Evolutionary conservation across 768 basidiomycete species (phyloP).

Genomic region (Suillus discolor): DNA sequence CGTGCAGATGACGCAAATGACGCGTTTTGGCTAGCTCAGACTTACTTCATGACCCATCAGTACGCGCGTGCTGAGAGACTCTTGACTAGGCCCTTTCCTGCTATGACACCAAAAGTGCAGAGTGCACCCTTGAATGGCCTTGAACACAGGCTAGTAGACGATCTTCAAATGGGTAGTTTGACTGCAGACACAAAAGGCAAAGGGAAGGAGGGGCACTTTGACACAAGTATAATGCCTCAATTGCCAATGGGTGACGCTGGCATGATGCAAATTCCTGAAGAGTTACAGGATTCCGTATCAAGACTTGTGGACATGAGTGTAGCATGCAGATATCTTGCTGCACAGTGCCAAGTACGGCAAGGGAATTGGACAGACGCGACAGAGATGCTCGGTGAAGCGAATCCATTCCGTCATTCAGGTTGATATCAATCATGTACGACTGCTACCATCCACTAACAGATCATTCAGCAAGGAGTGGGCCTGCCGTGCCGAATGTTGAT

Average conservation of each 20-base stretch:
- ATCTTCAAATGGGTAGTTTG: slow-evolving; percentile 46
- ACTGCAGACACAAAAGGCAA: slow-evolving; percentile 56
- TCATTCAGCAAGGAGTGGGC: slow-evolving; percentile 58
- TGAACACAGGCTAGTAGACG: slow-evolving; percentile 17
- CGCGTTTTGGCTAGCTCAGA: slow-evolving; percentile 99
- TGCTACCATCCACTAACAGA: not conserved
- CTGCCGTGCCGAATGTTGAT: slow-evolving; percentile 78
- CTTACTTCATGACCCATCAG: slow-evolving; percentile 94
- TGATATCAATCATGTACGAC: slow-evolving; percentile 15
- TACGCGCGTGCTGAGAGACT: slow-evolving; percentile 93
- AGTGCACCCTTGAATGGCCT: slow-evolving; percentile 29
- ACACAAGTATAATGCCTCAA: slow-evolving; percentile 44
- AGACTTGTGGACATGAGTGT: slow-evolving; percentile 92
- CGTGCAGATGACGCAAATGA: slow-evolving; percentile 89
- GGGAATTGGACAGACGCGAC: slow-evolving; percentile 92
- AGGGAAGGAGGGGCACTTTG: slow-evolving; percentile 52
- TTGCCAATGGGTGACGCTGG: slow-evolving; percentile 74
- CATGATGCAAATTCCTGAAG: slow-evolving; percentile 68
- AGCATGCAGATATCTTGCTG: slow-evolving; percentile 94
- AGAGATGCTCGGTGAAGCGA: slow-evolving; percentile 91
- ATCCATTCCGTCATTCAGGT: slow-evolving; percentile 82
- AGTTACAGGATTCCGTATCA: slow-evolving; percentile 65
- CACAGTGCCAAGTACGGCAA: slow-evolving; percentile 90
- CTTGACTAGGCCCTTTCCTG: slow-evolving; percentile 83
- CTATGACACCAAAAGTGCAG: slow-evolving; percentile 44